Base-by-base conservation (phyloP, 2,329 filamentous ascomycete genomes). In the Pseudogymnoascus sp. region DNA sequence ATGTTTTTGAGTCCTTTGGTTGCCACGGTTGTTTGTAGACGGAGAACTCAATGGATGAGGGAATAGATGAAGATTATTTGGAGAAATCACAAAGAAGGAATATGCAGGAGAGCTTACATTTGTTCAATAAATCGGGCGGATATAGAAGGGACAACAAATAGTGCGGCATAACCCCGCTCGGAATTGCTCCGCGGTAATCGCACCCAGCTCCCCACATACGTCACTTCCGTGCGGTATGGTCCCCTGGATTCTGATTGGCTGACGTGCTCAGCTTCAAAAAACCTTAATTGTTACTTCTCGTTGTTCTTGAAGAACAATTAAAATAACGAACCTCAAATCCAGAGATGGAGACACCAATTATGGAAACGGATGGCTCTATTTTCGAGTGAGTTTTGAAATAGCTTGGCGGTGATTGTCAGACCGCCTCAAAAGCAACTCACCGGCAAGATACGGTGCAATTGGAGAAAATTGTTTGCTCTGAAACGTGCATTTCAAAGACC, bases 1-100 rank as follows among this genome's bases (percentile, higher is more conserved):
- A 60, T 60, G 33, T 60, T 60, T 60, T 38, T 60, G 25, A 60
- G 35, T 16, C 35, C 38, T 60, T 41, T 60, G 6, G 38, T 12
- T 16, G 58, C 58, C 58, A 60, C 58, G 58, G 14, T 41, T 39
- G 58, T 14, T 35, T 55, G 1, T 19, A 33, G 9, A 19, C 9
- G 5, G 16, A 22, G 28, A 35, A 33, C 2, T 9, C 5, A 55
- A 55, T 55, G 49, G 25, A 33, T 5, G 2, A 19, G 25, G 33
- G 45, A 33, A 30, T 55, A 33, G 7, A 55, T 55, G 28, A 14
- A 55, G 9, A 8, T 33, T 55, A 35, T 55, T 55, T 55, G 28
- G 28, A 55, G 28, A 55, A 55, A 55, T 19, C 3, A 22, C 28
- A 12, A 55, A 14, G 9, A 11, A 7, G 16, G 49, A 1, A 22